These are phyloP conservation scores for Hsuehochloa calcarea DNA, from an alignment of 176 grass and related monocot genomes.

Conservation along the genomic window DNA sequence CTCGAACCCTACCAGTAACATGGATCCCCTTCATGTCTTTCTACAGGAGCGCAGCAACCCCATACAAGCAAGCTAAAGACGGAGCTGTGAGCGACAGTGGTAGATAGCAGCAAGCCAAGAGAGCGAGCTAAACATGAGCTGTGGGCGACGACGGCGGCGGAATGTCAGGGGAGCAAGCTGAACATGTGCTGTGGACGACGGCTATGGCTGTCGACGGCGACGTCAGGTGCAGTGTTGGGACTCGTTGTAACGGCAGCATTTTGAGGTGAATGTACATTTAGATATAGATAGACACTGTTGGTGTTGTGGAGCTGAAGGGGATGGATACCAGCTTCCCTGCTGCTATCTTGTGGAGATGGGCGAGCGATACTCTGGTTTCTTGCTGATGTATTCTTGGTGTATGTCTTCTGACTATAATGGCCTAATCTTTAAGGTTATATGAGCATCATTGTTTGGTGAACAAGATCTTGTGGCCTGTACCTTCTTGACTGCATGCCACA, in stretches of 20 bases:
- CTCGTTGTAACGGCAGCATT: slow-evolving; percentile 15
- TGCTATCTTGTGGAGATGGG: slow-evolving; percentile 37
- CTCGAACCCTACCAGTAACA: neutral
- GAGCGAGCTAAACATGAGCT: slow-evolving; percentile 15
- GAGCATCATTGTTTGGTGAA: slow-evolving; percentile 30
- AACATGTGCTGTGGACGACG: neutral
- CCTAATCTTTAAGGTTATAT: slow-evolving; percentile 33
- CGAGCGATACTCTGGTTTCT: slow-evolving; percentile 9
- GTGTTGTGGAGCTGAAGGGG: slow-evolving; percentile 16
- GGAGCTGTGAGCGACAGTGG: slow-evolving; percentile 39
- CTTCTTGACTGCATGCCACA: neutral
- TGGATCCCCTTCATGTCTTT: slow-evolving; percentile 1
- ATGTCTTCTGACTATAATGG: slow-evolving; percentile 32
- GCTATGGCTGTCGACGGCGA: neutral
- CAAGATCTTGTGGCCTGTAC: neutral
- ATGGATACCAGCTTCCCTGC: slow-evolving; percentile 24
- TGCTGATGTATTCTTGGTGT: slow-evolving; percentile 32
- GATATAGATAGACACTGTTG: slow-evolving; percentile 27
- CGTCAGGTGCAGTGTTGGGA: neutral
- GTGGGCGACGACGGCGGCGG: neutral
- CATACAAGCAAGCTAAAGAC: slow-evolving; percentile 51
- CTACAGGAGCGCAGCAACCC: slow-evolving; percentile 38
- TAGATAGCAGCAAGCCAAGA: slow-evolving; percentile 24
- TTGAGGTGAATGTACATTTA: slow-evolving; percentile 45
- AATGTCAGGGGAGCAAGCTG: slow-evolving; percentile 25